Evolutionary conservation across 1,139 yeast species (phyloP).

Genomic region (Wickerhamomyces sp.): DNA sequence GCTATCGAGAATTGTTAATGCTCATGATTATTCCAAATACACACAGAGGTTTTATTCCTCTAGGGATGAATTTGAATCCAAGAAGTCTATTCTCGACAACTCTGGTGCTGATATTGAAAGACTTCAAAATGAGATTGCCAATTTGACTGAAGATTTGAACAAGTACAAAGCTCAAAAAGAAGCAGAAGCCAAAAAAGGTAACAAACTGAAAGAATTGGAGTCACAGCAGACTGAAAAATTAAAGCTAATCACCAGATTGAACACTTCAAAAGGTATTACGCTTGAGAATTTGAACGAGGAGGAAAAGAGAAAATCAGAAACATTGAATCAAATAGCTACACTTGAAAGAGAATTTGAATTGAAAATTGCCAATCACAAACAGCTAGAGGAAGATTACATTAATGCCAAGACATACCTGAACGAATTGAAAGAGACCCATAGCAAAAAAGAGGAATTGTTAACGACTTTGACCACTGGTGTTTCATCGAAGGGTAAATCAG

Average conservation of each 20-base stretch:
- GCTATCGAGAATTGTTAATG: conserved; percentile 65
- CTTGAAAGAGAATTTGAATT: conserved; percentile 23
- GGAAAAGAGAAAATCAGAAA: conserved; percentile 18
- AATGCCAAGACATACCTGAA: conserved; percentile 39
- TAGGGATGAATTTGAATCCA: conserved; percentile 29
- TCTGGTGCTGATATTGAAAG: conserved; percentile 32
- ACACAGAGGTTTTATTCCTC: conserved; percentile 39
- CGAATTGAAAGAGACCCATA: conserved; percentile 43
- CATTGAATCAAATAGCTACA: conserved; percentile 17
- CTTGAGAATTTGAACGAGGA: conserved; percentile 52
- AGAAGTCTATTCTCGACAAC: conserved; percentile 17
- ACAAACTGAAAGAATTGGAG: conserved; percentile 59
- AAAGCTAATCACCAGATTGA: conserved; percentile 64
- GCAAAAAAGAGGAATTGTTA: conserved; percentile 70
- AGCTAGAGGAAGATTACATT: conserved; percentile 37
- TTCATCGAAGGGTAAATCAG: conserved; percentile 72
- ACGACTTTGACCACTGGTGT: conserved; percentile 88
- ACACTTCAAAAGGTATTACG: conserved; percentile 57
- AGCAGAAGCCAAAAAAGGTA: conserved; percentile 58
- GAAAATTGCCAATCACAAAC: conserved; percentile 23
- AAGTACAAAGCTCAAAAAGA: conserved; percentile 51
- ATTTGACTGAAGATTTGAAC: conserved; percentile 57
- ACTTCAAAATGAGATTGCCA: conserved; percentile 49
- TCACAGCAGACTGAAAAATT: conserved; percentile 48
- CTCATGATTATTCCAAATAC: conserved; percentile 60